Evolutionary conservation across 1,284 basidiomycete genomes (phyloP), one percentile per base, ranked within the genome.

Genomic region (Trichosporon ovoides): DNA sequence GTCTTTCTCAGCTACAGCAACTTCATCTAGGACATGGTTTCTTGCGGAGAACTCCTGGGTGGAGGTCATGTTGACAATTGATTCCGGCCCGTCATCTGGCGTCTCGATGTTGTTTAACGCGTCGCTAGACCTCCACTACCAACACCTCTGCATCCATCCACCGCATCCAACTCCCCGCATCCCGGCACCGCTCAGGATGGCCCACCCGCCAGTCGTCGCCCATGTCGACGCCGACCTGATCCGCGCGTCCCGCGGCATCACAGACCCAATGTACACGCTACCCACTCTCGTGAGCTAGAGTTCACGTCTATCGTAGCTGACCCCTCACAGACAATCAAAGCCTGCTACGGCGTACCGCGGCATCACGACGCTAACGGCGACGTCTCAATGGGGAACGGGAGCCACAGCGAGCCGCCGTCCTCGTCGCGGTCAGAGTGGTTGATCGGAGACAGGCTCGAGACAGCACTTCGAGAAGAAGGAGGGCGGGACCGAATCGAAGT

Each of bases 381-480:
- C 66, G 62, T 51, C 1, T 22, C 55, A 16, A 56, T 56, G 55
- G 36, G 28, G 13, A 55, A 33, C 16, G 19, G 52, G 11, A 28
- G 28, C 24, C 31, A n/a, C 7, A 24, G 48, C 18, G 34, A 19
- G 19, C 33, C 52, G 1, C 22, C 61, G 38, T 40, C 37, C 6
- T 16, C 52, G 31, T 56, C 38, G 16, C 59, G 87, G 20, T 85
- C 84, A 50, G 89, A 91, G 64, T 96, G 93, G 76, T 82, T 97
- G 14, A 88, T 94, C 52, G 94, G 94, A 0, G 71, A 84, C 2
- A 85, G 85, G 58, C 82, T 96, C 10, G 87, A 89, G 63, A 87
- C 90, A 62, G 91, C 89, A 0, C 77, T 91, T 36, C 83, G 82
- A 9, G 81, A 84, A 12, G 86, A 57, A 5, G 65, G 56, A 2